Evolutionary conservation across 1,284 basidiomycete genomes (phyloP).

Genomic region (Cutaneotrichosporon cavernicola): DNA sequence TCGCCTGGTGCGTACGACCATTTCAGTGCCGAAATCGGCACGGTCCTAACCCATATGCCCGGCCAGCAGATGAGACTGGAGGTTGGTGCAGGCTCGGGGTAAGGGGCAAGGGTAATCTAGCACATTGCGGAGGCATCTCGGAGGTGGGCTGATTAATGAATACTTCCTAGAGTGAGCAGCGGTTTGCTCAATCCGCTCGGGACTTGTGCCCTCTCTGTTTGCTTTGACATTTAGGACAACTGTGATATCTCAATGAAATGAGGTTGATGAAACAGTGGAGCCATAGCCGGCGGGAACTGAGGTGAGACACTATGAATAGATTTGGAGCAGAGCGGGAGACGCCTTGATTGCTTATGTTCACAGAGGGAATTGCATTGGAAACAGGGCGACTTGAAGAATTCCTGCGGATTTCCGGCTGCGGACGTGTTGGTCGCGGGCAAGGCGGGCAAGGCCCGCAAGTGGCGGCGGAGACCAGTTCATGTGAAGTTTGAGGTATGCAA

Average conservation of each 20-base stretch:
- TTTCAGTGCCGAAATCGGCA: background rate
- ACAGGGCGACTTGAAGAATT: background rate
- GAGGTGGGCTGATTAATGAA: too few species aligned
- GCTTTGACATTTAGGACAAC: too few species aligned
- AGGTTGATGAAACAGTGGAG: background rate
- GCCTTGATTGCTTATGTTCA: background rate
- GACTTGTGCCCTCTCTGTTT: too few species aligned
- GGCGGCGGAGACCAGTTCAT: too few species aligned
- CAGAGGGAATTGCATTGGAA: background rate
- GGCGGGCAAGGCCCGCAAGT: too few species aligned
- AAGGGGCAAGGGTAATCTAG: too few species aligned
- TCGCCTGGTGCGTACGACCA: conserved; percentile 3
- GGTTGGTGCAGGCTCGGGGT: background rate
- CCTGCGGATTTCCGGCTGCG: background rate
- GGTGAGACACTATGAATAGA: background rate
- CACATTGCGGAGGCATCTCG: too few species aligned
- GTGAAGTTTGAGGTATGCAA: too few species aligned
- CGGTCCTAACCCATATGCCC: background rate
- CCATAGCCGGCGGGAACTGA: background rate
- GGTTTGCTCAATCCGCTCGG: too few species aligned
- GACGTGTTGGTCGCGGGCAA: too few species aligned
- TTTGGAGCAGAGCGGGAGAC: background rate
- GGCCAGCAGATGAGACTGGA: background rate
- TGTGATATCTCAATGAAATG: background rate
- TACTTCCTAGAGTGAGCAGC: too few species aligned